Base-by-base conservation (phyloP, 345 rosid species). In the Balakata baccata region DNA sequence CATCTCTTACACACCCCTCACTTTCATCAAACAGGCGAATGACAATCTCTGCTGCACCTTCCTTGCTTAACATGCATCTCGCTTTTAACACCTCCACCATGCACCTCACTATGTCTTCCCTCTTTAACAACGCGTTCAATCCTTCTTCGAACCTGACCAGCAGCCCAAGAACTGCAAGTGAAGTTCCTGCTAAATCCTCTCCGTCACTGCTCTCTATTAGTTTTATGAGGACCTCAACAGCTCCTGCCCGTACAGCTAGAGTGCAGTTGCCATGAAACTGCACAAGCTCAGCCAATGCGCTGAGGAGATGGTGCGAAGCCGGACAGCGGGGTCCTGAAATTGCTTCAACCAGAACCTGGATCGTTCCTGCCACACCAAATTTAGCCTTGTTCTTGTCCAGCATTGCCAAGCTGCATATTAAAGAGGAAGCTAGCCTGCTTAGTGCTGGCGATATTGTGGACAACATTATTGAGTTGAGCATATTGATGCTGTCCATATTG, bases 231-330 rank as follows among this genome's bases (percentile, higher is more conserved):
- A 73, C 79, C 0, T 84, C 20, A 0, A 87, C 74, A 0, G 84
- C 87, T 18, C 86, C 89, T 3, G 83, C 53, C 12, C 81, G 82
- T n/a, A 86, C 86, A 0, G 93, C 91, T 17, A 86, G 20, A 6
- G 86, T 86, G 79, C 89, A 89, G 76, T 87, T 89, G 20, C 93
- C 88, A 18, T 87, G 93, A 73, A 87, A 87, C 72, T 83, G 89
- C 46, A 86, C 88, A 1, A 89, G 85, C 79, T 89, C 91, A 0
- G 87, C 84, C 54, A 87, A 76, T 3, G 88, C 82, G 49, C 87
- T 83, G 3, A 87, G 85, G 59, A 87, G 74, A 75, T 85, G 87
- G 58, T 84, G 88, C 7, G 84, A 52, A 0, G 84, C 81, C 16
- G 69, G 70, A n/a, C 58, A 50, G 0, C 64, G 39, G 0, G 82